phyloP scores from a whole-genome alignment of 1,284 basidiomycete species.

The Cystobasidiaceae sp. region DNA sequence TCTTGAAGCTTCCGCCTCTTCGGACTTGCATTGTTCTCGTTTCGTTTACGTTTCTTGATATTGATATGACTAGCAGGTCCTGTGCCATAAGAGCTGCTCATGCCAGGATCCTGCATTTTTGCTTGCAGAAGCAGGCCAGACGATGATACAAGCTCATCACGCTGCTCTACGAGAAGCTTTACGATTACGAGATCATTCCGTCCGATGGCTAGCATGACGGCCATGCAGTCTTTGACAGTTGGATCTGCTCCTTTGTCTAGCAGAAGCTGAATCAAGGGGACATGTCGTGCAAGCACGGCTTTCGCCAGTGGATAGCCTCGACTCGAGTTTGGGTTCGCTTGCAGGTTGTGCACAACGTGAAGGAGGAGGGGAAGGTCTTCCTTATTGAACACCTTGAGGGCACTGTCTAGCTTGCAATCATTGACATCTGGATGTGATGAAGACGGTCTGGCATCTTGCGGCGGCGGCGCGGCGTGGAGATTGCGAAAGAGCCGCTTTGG shows the following conservation, averaged over 20 bases:
- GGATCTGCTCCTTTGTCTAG: constrained; percentile 66
- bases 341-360: constrained; percentile 43
- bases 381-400: neutral
- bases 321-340: constrained; percentile 56
- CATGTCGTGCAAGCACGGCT: constrained; percentile 61
- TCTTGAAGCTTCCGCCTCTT: constrained; percentile 21
- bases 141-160: constrained; percentile 35
- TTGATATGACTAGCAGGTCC: neutral
- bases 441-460: too few relatives aligned
- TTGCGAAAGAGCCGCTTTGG: constrained; percentile 18
- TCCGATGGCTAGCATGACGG: constrained; percentile 68
- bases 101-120: neutral
- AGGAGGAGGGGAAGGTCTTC: constrained; percentile 43
- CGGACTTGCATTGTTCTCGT: neutral
- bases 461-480: neutral
- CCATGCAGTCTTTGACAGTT: constrained; percentile 55
- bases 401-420: too few relatives aligned
- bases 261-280: constrained; percentile 62
- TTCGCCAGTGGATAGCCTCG: constrained; percentile 69
- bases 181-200: constrained; percentile 63
- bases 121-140: neutral
- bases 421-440: too few relatives aligned
- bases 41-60: constrained; percentile 2
- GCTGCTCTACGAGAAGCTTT: constrained; percentile 64
- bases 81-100: neutral